Evolutionary conservation across 2,329 filamentous ascomycete genomes (phyloP).

Genomic region (Arthroderma sp.): DNA sequence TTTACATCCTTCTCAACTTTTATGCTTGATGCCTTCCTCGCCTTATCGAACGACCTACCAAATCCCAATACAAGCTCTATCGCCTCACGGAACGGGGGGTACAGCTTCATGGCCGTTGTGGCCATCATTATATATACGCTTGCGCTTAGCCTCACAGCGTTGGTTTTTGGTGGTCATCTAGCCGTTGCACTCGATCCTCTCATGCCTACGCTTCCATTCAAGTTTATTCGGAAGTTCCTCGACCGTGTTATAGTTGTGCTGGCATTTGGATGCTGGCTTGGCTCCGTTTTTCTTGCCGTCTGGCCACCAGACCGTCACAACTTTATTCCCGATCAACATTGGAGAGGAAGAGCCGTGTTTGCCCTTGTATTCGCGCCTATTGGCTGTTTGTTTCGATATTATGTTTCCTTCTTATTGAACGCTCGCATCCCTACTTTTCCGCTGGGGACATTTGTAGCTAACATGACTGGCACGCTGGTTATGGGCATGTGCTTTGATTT

Average conservation of each 20-base stretch:
- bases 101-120: constrained; percentile 69
- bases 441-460: constrained; percentile 72
- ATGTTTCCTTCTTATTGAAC: constrained; percentile 59
- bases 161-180: constrained; percentile 62
- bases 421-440: constrained; percentile 55
- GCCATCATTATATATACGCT: constrained; percentile 63
- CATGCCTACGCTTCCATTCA: constrained; percentile 49
- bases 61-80: constrained; percentile 38
- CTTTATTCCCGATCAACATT: constrained; percentile 37
- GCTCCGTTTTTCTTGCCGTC: constrained; percentile 56
- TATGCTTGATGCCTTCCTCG: constrained; percentile 65
- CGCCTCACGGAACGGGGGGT: constrained; percentile 51
- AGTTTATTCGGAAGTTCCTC: constrained; percentile 44
- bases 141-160: constrained; percentile 53
- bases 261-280: constrained; percentile 64
- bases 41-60: constrained; percentile 60
- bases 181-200: constrained; percentile 48
- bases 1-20: constrained; percentile 86
- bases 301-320: constrained; percentile 50
- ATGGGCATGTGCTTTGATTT: constrained; percentile 68
- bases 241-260: constrained; percentile 53
- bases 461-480: constrained; percentile 62
- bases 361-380: constrained; percentile 70
- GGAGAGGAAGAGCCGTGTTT: constrained; percentile 66
- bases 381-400: constrained; percentile 65